phyloP scores from a whole-genome alignment of 768 basidiomycete species.

The Mycena vulgaris region DNA sequence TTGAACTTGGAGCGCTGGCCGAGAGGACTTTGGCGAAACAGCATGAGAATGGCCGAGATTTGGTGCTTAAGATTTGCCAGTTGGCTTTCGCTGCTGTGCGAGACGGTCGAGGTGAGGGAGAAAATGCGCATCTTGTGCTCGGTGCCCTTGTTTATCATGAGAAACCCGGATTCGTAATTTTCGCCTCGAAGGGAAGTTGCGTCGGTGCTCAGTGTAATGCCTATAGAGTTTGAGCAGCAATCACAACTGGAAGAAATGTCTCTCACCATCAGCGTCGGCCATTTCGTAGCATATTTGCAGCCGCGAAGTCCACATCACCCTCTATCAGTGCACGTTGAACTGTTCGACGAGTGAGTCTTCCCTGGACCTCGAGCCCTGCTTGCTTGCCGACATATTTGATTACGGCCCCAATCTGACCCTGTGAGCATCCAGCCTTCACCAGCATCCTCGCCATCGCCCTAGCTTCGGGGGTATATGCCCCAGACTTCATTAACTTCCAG shows the following conservation, averaged over 20 bases:
- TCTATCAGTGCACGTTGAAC: slow-evolving; percentile 10
- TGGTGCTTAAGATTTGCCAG: slow-evolving; percentile 7
- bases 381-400: background rate
- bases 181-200: background rate
- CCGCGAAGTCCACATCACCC: slow-evolving; percentile 2
- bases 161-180: background rate
- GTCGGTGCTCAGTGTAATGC: background rate
- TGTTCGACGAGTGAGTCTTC: background rate
- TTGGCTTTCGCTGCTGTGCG: slow-evolving; percentile 42
- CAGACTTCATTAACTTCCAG: too few relatives aligned
- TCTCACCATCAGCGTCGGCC: background rate
- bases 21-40: background rate
- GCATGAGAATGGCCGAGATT: slow-evolving; percentile 15
- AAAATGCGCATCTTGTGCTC: slow-evolving; percentile 10
- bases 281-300: background rate
- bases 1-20: slow-evolving; percentile 14
- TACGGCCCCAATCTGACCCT: background rate
- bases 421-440: slow-evolving; percentile 1
- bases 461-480: too few relatives aligned
- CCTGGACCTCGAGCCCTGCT: background rate
- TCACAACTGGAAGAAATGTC: background rate
- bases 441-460: too few relatives aligned
- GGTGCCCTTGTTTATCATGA: background rate
- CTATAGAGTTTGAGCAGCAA: background rate
- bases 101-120: slow-evolving; percentile 22